Percentiles rank a stretch among this genome's conserved stretches.
phyloP scores from a whole-genome alignment of 2,329 filamentous ascomycete genomes.

The Cercospora sojina region DNA sequence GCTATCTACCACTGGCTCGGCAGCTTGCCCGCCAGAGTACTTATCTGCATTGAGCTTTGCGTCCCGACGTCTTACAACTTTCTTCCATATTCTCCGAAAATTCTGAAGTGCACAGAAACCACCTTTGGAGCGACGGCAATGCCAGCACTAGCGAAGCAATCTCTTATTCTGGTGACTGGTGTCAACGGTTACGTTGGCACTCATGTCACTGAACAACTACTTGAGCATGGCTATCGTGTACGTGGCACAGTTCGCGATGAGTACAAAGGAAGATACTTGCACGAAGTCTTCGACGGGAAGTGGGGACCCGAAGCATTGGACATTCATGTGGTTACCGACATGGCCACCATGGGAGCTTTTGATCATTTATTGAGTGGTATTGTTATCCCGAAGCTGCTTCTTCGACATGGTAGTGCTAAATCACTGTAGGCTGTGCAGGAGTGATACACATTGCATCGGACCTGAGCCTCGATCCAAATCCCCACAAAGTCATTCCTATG shows the following conservation, averaged over 20 bases:
- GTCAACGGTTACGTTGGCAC: conserved; percentile 6
- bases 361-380: neutral
- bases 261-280: neutral
- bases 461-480: neutral
- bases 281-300: neutral
- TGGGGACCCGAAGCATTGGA: neutral
- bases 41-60: too few species aligned
- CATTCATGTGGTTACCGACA: conserved; percentile 1
- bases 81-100: neutral
- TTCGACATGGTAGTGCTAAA: neutral
- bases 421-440: neutral
- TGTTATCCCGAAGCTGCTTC: neutral
- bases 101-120: too few species aligned
- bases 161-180: neutral
- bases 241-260: conserved; percentile 8
- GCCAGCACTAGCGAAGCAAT: neutral
- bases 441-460: conserved; percentile 8
- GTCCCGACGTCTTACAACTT: neutral
- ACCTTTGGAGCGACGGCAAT: neutral
- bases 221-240: conserved; percentile 3
- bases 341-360: neutral
- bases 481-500: neutral
- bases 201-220: conserved; percentile 3
- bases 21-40: too few species aligned
- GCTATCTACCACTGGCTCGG: too few species aligned